These are phyloP conservation scores for Metarhizium album DNA, from an alignment of 2,329 filamentous ascomycete species.

Conservation along the genomic window DNA sequence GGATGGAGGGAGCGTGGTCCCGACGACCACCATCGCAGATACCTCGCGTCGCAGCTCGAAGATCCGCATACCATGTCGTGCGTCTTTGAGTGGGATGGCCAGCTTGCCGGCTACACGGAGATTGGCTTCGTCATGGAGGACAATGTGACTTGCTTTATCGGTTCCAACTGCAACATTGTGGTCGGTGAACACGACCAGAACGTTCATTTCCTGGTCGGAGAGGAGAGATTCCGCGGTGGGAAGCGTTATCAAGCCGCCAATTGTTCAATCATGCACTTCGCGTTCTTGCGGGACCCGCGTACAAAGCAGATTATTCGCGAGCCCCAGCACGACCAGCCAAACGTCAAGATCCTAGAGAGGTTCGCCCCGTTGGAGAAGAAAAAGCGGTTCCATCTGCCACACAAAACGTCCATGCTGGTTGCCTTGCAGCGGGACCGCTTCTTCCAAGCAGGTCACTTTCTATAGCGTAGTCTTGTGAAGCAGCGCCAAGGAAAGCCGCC, in stretches of 20 bases:
- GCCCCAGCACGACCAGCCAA: constrained; percentile 13
- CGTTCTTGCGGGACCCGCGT: constrained; percentile 17
- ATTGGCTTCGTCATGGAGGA: constrained; percentile 18
- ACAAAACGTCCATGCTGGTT: constrained; percentile 18
- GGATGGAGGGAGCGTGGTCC: constrained; percentile 17
- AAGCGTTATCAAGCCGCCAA: constrained; percentile 17
- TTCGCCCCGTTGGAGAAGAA: constrained; percentile 17
- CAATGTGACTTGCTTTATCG: constrained; percentile 17
- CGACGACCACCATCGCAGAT: constrained; percentile 16
- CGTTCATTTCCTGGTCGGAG: constrained; percentile 16
- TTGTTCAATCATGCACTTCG: constrained; percentile 17
- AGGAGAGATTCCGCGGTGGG: constrained; percentile 16
- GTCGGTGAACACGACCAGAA: constrained; percentile 19
- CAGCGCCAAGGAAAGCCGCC: too few relatives aligned
- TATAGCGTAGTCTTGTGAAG: constrained; percentile 1
- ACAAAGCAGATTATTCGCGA: constrained; percentile 17
- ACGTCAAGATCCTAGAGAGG: constrained; percentile 15
- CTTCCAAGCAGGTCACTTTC: constrained; percentile 17
- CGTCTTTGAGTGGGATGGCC: constrained; percentile 18
- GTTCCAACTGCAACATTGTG: constrained; percentile 15
- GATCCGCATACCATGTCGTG: constrained; percentile 18
- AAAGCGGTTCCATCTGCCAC: constrained; percentile 18
- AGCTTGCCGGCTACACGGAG: constrained; percentile 17
- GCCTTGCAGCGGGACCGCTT: constrained; percentile 18
- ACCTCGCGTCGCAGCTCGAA: constrained; percentile 14